Evolutionary conservation across 2,329 filamentous ascomycete genomes (phyloP).

Genomic region (Penicillium concentricum): DNA sequence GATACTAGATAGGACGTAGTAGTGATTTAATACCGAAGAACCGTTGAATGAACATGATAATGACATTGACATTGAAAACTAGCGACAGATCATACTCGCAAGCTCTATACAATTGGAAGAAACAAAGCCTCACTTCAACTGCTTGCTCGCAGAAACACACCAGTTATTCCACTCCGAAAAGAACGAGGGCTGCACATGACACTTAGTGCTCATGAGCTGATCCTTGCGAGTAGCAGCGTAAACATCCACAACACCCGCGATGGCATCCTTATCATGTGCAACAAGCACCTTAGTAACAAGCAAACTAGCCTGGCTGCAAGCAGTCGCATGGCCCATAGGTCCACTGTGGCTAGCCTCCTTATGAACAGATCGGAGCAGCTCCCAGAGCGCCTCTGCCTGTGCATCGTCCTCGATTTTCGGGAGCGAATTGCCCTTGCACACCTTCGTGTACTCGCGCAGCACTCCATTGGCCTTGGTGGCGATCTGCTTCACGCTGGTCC

Average conservation of each 20-base stretch:
- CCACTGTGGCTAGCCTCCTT: constrained; percentile 54
- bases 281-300: constrained; percentile 46
- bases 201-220: constrained; percentile 58
- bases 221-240: constrained; percentile 62
- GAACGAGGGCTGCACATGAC: constrained; percentile 63
- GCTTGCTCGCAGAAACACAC: constrained; percentile 52
- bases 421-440: constrained; percentile 53
- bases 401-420: constrained; percentile 38
- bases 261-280: constrained; percentile 49
- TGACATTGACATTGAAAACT: constrained; percentile 3
- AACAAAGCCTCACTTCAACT: constrained; percentile 30
- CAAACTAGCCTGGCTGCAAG: constrained; percentile 63
- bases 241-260: constrained; percentile 59
- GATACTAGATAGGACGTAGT: background rate
- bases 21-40: background rate
- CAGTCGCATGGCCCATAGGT: constrained; percentile 69
- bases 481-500: constrained; percentile 73
- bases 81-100: background rate
- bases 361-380: constrained; percentile 67
- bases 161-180: constrained; percentile 75
- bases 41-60: background rate
- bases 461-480: constrained; percentile 71
- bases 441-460: constrained; percentile 69
- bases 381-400: constrained; percentile 49
- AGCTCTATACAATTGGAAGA: background rate